Conservation (phyloP, 83 land plant genomes). For the Diphasiastrum complanatum region DNA sequence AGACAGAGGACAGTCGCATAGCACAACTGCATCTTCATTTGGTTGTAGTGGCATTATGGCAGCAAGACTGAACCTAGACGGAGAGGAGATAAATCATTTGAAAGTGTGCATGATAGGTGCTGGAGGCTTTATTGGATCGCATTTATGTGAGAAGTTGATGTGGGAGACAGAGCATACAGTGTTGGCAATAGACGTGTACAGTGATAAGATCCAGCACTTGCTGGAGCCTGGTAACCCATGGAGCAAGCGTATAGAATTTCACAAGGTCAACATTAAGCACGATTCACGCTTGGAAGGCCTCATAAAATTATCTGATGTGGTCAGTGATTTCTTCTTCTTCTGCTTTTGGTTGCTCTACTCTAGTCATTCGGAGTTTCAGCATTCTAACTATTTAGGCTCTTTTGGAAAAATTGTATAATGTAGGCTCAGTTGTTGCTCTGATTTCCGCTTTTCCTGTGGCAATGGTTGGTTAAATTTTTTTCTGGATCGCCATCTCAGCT, state of each 20-base stretch:
- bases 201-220: slow-evolving; percentile 15
- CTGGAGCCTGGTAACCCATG: slow-evolving; percentile 6
- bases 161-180: slow-evolving; percentile 13
- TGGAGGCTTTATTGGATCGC: slow-evolving; percentile 11
- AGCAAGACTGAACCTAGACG: slow-evolving; percentile 8
- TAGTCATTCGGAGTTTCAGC: no score
- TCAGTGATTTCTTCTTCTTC: background rate
- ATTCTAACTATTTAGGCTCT: no score
- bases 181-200: slow-evolving; percentile 12
- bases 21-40: no score
- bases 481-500: no score
- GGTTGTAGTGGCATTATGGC: no score
- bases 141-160: slow-evolving; percentile 15
- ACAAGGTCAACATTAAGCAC: slow-evolving; percentile 12
- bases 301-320: slow-evolving; percentile 11
- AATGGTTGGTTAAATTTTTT: no score
- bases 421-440: no score
- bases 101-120: slow-evolving; percentile 14
- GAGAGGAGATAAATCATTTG: background rate
- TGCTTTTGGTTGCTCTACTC: no score
- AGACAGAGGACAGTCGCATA: no score
- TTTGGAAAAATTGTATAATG: no score
- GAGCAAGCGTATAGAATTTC: slow-evolving; percentile 11
- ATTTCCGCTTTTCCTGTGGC: no score
- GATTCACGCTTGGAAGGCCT: slow-evolving; percentile 15